Percentiles rank a stretch among this genome's conserved stretches.
Conservation (phyloP, 352 stramenopile species). For the Peronosclerospora sorghi region DNA sequence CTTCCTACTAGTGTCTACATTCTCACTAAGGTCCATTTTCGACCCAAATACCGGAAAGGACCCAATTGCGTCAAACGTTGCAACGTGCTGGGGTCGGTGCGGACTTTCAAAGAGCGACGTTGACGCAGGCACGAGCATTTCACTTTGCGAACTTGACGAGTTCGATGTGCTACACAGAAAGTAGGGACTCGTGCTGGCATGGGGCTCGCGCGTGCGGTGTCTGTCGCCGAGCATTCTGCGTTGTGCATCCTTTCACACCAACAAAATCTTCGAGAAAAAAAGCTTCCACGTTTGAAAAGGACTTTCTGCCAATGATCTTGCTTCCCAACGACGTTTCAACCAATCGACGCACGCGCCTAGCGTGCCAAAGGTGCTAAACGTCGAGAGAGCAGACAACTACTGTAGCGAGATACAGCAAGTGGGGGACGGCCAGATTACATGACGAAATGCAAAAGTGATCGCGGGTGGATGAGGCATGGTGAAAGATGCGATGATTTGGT, state of each 20-base stretch:
- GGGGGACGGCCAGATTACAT: neutral
- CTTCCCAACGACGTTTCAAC: neutral
- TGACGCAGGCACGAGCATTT: neutral
- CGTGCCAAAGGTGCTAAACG: neutral
- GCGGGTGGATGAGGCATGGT: too few relatives aligned
- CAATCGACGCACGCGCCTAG: neutral
- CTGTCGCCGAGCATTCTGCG: slow-evolving; percentile 21
- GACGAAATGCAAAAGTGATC: neutral
- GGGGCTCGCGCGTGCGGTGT: slow-evolving; percentile 1
- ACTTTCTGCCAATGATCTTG: slow-evolving; percentile 5
- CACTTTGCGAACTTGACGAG: neutral
- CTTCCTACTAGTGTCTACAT: neutral
- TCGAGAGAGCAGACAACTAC: neutral
- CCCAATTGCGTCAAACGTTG: neutral
- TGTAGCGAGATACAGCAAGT: neutral
- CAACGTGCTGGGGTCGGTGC: neutral
- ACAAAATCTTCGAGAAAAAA: slow-evolving; percentile 22
- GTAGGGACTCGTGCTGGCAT: neutral
- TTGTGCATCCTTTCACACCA: slow-evolving; percentile 31
- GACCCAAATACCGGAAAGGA: slow-evolving; percentile 2
- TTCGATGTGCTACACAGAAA: neutral
- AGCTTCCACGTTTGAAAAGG: slow-evolving; percentile 15
- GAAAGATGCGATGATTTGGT: too few relatives aligned
- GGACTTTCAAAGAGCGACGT: slow-evolving; percentile 2
- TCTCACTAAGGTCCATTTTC: slow-evolving; percentile 8